phyloP scores from a whole-genome alignment of 352 stramenopile genomes.

The Phytophthora fragariae region DNA sequence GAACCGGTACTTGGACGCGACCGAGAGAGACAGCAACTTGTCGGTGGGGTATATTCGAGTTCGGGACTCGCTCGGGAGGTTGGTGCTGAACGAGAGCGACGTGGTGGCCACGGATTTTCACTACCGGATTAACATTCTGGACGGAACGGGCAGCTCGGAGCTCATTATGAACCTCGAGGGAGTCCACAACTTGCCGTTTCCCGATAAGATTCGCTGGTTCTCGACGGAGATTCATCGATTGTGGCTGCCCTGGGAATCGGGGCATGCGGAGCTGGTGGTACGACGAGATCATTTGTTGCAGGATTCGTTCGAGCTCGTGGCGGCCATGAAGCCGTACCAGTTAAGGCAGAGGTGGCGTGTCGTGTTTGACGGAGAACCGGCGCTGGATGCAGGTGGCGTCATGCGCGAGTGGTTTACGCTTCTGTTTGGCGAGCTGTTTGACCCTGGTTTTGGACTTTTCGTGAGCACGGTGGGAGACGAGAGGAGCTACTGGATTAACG shows the following conservation, averaged over 20 bases:
- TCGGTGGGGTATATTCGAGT: slow-evolving; percentile 85
- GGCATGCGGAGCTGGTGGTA: slow-evolving; percentile 82
- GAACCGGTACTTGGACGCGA: slow-evolving; percentile 55
- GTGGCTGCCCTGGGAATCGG: slow-evolving; percentile 86
- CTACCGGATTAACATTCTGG: slow-evolving; percentile 85
- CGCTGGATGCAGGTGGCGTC: slow-evolving; percentile 87
- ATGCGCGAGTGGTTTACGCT: slow-evolving; percentile 93
- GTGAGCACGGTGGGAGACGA: slow-evolving; percentile 74
- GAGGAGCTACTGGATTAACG: slow-evolving; percentile 88
- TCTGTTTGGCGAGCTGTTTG: slow-evolving; percentile 84
- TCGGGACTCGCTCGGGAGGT: slow-evolving; percentile 66
- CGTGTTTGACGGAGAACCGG: slow-evolving; percentile 88
- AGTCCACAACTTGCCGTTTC: slow-evolving; percentile 81
- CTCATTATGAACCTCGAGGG: slow-evolving; percentile 88
- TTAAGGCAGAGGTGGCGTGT: slow-evolving; percentile 86
- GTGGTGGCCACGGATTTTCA: slow-evolving; percentile 81
- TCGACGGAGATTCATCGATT: slow-evolving; percentile 84
- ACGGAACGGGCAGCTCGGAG: slow-evolving; percentile 71
- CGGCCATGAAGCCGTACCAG: slow-evolving; percentile 82
- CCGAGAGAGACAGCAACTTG: slow-evolving; percentile 67
- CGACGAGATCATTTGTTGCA: slow-evolving; percentile 83
- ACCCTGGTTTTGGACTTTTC: slow-evolving; percentile 82
- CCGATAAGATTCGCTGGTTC: slow-evolving; percentile 85
- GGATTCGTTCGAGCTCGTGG: slow-evolving; percentile 86
- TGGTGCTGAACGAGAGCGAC: slow-evolving; percentile 87